Conservation (phyloP, 2,329 filamentous ascomycete species). For the Talaromyces sp. region DNA sequence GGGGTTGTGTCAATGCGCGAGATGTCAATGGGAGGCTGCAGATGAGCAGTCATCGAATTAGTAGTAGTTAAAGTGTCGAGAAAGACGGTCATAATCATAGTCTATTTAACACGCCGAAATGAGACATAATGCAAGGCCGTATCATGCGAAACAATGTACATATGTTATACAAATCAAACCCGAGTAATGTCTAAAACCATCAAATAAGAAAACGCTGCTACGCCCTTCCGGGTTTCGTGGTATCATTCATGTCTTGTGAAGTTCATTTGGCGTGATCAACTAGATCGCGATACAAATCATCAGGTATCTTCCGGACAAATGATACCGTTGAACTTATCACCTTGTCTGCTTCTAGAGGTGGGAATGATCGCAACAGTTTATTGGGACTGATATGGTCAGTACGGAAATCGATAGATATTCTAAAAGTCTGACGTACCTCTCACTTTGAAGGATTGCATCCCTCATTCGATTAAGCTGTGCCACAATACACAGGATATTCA, state of each 20-base stretch:
- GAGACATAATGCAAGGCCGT: neutral
- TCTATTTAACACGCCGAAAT: neutral
- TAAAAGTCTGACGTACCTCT: slow-evolving; percentile 56
- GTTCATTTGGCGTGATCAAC: slow-evolving; percentile 67
- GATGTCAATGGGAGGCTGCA: slow-evolving; percentile 67
- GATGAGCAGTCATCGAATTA: neutral
- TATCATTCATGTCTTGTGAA: neutral
- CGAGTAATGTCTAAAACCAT: neutral
- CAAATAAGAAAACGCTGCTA: neutral
- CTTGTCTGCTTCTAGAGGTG: slow-evolving; percentile 72
- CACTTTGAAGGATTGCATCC: slow-evolving; percentile 73
- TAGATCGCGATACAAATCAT: slow-evolving; percentile 85
- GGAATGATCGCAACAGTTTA: slow-evolving; percentile 82
- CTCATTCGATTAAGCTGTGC: slow-evolving; percentile 87
- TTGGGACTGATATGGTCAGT: slow-evolving; percentile 63
- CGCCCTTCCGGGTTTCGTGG: neutral
- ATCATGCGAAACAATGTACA: neutral
- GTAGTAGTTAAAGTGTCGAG: neutral
- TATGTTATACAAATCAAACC: neutral
- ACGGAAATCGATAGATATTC: neutral
- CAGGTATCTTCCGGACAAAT: slow-evolving; percentile 83
- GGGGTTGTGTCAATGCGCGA: slow-evolving; percentile 77
- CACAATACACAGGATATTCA: slow-evolving; percentile 95
- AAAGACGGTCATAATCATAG: neutral
- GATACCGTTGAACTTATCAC: slow-evolving; percentile 81